Percentiles rank a stretch among this genome's conserved stretches.
Conservation (phyloP, 345 rosid genomes). For the Geranium rotundifolium region DNA sequence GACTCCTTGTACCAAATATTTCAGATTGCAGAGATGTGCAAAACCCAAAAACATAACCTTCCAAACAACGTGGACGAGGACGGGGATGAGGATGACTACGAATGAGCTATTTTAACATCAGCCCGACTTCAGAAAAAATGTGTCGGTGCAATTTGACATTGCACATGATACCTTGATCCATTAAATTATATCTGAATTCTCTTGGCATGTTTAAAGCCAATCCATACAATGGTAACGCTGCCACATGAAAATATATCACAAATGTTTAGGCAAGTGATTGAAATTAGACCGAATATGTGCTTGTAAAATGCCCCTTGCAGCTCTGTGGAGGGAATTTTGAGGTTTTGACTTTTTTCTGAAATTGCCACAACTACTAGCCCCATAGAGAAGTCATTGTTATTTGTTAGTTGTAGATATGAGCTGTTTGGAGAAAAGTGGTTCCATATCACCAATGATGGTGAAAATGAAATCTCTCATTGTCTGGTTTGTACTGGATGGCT, state of each 20-base stretch:
- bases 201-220: no score
- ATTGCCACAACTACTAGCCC: not conserved
- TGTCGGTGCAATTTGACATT: not conserved
- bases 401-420: not conserved
- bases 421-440: not conserved
- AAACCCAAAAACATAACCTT: conserved; percentile 63
- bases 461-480: not conserved
- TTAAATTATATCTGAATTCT: no score
- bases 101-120: conserved; percentile 18
- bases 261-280: no score
- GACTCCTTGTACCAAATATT: not conserved
- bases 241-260: no score
- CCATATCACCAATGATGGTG: not conserved
- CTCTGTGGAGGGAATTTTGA: no score
- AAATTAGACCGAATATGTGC: no score
- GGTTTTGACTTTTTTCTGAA: not conserved
- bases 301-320: no score
- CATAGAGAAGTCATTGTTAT: no score
- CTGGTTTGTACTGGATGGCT: not conserved
- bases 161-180: not conserved
- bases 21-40: conserved; percentile 85
- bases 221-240: no score
- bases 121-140: not conserved
- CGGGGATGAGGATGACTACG: conserved; percentile 55
- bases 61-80: conserved; percentile 32